Conservation (phyloP, 371 early-diverging fungal genomes). For the Syncephalastrum monosporum region DNA sequence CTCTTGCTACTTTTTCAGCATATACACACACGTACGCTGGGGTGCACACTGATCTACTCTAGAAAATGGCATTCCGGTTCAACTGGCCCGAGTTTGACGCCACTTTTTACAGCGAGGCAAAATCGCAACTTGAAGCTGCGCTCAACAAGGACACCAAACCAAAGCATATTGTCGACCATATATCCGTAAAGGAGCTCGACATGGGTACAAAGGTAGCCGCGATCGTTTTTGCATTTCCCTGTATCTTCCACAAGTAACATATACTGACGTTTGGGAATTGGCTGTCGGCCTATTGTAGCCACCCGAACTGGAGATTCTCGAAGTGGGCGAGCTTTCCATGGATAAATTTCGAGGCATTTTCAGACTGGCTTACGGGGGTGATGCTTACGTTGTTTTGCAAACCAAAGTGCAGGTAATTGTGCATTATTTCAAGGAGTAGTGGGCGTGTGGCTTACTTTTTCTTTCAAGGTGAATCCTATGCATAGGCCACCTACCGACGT, state of each 20-base stretch:
- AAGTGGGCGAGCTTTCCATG: conserved; percentile 90
- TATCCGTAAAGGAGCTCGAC: conserved; percentile 87
- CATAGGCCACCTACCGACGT: conserved; percentile 32
- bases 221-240: neutral
- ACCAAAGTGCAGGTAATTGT: conserved; percentile 88
- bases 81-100: conserved; percentile 91
- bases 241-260: too few relatives aligned
- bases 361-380: conserved; percentile 89
- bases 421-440: neutral
- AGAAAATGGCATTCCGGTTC: conserved; percentile 90
- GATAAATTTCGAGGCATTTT: conserved; percentile 96
- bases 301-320: conserved; percentile 95
- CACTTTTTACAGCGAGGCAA: conserved; percentile 84
- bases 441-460: neutral
- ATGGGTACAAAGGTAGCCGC: conserved; percentile 85
- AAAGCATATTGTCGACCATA: conserved; percentile 87
- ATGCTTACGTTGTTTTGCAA: conserved; percentile 89
- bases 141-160: conserved; percentile 93
- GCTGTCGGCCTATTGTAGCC: conserved; percentile 54
- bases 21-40: too few relatives aligned
- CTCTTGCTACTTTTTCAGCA: too few relatives aligned
- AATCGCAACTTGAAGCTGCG: conserved; percentile 81
- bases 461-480: conserved; percentile 73
- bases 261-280: too few relatives aligned
- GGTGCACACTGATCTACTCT: too few relatives aligned